Evolutionary conservation across 2,329 filamentous ascomycete species (phyloP).

Genomic region (Zymoseptoria pseudotritici): DNA sequence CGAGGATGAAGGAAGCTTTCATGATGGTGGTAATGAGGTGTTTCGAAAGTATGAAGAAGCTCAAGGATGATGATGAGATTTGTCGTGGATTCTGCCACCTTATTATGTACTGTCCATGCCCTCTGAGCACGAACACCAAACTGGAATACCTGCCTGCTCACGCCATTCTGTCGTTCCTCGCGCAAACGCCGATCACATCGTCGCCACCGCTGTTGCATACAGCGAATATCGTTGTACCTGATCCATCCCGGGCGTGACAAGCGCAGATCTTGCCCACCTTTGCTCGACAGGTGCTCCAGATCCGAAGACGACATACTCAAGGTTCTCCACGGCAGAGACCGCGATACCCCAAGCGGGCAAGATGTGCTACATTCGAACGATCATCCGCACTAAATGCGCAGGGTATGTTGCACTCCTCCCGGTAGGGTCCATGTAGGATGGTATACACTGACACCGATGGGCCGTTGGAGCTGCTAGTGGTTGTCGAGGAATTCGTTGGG

Average conservation of each 20-base stretch:
- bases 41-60: neutral
- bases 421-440: neutral
- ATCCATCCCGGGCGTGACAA: neutral
- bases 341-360: neutral
- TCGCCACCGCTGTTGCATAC: neutral
- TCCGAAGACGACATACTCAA: neutral
- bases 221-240: neutral
- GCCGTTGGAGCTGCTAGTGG: neutral
- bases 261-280: neutral
- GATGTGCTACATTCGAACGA: neutral
- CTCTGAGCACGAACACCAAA: neutral
- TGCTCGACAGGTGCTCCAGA: neutral
- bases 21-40: slow-evolving; percentile 2
- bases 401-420: neutral
- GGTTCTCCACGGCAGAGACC: neutral
- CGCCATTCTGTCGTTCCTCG: neutral
- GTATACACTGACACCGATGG: neutral
- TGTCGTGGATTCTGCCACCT: neutral
- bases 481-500: neutral
- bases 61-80: neutral
- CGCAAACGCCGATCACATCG: neutral
- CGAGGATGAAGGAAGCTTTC: slow-evolving; percentile 14
- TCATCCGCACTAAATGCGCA: neutral
- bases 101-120: neutral
- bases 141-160: neutral